Percentiles rank a stretch among this genome's conserved stretches.
Evolutionary conservation across 2,329 filamentous ascomycete species (phyloP).

Genomic region (Fusarium agapanthi): DNA sequence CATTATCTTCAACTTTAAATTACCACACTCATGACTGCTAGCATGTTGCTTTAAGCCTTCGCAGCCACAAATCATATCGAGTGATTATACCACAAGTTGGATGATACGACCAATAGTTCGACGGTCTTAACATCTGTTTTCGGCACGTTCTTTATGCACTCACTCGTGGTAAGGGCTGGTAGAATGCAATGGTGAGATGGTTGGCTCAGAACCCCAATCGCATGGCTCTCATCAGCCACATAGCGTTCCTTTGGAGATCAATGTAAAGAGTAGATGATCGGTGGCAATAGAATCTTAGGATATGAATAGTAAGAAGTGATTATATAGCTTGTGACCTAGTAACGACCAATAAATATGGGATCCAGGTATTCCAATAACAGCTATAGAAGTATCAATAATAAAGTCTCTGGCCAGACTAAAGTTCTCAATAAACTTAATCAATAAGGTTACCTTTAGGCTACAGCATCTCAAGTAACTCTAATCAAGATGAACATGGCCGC

Average conservation of each 20-base stretch:
- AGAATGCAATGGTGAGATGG: constrained; percentile 1
- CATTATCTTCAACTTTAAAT: not conserved
- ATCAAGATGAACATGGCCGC: too few relatives aligned
- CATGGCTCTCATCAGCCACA: not conserved
- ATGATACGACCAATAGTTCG: not conserved
- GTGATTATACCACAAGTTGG: not conserved
- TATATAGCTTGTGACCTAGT: too few relatives aligned
- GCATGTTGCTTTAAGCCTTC: constrained; percentile 11
- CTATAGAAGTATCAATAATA: too few relatives aligned
- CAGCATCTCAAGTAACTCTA: too few relatives aligned
- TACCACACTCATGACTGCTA: not conserved
- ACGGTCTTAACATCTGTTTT: not conserved
- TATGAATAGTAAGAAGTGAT: not conserved
- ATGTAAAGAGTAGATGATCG: not conserved
- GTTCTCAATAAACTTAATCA: too few relatives aligned
- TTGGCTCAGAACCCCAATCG: constrained; percentile 8
- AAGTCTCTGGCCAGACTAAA: too few relatives aligned
- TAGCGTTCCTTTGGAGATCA: not conserved
- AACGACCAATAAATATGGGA: too few relatives aligned
- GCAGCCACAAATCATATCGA: constrained; percentile 1
- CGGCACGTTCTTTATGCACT: constrained; percentile 2
- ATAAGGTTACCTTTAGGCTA: too few relatives aligned
- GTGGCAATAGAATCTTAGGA: not conserved
- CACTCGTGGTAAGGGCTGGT: not conserved
- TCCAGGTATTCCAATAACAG: too few relatives aligned